phyloP scores from a whole-genome alignment of 2,329 filamentous ascomycete species.

The Beauveria scarabaeidicola region DNA sequence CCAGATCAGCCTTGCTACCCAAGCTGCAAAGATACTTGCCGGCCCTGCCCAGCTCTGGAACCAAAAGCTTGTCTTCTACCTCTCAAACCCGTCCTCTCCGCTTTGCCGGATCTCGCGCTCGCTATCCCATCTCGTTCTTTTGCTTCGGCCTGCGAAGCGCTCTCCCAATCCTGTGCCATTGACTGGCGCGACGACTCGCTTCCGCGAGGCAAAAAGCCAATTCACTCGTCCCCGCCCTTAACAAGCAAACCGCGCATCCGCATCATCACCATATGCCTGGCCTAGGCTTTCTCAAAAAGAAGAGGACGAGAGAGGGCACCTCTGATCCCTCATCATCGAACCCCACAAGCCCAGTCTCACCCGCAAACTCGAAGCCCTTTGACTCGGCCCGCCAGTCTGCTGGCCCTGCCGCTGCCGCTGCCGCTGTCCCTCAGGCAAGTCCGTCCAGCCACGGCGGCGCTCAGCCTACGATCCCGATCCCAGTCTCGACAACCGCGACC shows the following conservation, averaged over 20 bases:
- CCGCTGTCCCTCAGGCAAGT: constrained; percentile 3
- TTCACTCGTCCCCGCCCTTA: not conserved
- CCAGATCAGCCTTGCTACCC: not conserved
- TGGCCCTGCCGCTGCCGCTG: constrained; percentile 15
- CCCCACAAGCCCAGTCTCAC: constrained; percentile 54
- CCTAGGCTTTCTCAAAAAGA: constrained; percentile 96
- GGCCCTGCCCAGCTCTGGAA: not conserved
- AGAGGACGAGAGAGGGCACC: constrained; percentile 88
- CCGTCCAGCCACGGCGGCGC: constrained; percentile 15
- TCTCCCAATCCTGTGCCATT: constrained; percentile 10
- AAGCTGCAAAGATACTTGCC: not conserved
- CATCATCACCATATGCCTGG: constrained; percentile 62
- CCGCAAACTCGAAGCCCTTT: constrained; percentile 41
- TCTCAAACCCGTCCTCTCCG: not conserved
- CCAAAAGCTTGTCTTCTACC: constrained; percentile 2
- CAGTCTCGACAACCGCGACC: constrained; percentile 4
- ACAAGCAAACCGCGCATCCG: not conserved
- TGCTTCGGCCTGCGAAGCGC: not conserved
- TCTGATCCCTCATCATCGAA: constrained; percentile 60
- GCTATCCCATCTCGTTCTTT: constrained; percentile 11
- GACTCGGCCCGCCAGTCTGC: constrained; percentile 29
- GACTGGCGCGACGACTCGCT: not conserved
- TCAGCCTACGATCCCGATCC: constrained; percentile 15
- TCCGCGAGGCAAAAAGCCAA: not conserved
- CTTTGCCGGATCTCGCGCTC: constrained; percentile 3